phyloP scores from a whole-genome alignment of 139 green algal genomes.

The Auxenochlorella protothecoides region DNA sequence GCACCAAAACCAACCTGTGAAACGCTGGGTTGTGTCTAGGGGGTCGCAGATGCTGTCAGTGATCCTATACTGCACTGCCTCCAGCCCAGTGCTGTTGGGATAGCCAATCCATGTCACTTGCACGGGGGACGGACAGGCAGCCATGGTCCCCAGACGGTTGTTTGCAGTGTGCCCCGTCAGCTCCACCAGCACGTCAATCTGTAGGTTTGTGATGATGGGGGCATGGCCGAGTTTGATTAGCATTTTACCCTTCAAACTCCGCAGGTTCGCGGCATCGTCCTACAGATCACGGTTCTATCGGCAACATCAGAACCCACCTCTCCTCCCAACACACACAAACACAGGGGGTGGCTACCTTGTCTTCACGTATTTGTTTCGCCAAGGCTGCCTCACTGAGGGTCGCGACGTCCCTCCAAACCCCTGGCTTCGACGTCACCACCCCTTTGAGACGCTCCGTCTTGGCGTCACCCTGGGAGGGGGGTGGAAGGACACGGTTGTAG shows the following conservation, averaged over 20 bases:
- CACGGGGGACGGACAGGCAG: constrained; percentile 71
- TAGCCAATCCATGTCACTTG: constrained; percentile 97
- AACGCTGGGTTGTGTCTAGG: constrained; percentile 46
- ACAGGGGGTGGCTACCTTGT: too few relatives aligned
- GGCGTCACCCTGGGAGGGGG: constrained; percentile 33
- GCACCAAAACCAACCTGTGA: constrained; percentile 5
- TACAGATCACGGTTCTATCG: too few relatives aligned
- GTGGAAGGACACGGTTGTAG: not conserved
- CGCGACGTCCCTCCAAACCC: constrained; percentile 53
- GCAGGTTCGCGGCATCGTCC: too few relatives aligned
- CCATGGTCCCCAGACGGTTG: constrained; percentile 85
- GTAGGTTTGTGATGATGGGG: constrained; percentile 20
- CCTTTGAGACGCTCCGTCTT: constrained; percentile 67
- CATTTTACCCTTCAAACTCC: not conserved
- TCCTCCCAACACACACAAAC: too few relatives aligned
- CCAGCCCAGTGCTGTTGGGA: constrained; percentile 90
- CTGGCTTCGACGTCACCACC: constrained; percentile 41
- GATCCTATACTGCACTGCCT: constrained; percentile 78
- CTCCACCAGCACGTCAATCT: constrained; percentile 93
- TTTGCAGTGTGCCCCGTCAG: constrained; percentile 94
- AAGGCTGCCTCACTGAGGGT: constrained; percentile 32
- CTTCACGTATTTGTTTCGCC: too few relatives aligned
- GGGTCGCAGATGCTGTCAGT: constrained; percentile 78
- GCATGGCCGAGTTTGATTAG: not conserved
- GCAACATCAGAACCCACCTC: too few relatives aligned